A percentile compares a stretch with the other conserved stretches of the same genome.
Evolutionary conservation across 75 land plant species (phyloP).

Genomic region (Picea glauca): DNA sequence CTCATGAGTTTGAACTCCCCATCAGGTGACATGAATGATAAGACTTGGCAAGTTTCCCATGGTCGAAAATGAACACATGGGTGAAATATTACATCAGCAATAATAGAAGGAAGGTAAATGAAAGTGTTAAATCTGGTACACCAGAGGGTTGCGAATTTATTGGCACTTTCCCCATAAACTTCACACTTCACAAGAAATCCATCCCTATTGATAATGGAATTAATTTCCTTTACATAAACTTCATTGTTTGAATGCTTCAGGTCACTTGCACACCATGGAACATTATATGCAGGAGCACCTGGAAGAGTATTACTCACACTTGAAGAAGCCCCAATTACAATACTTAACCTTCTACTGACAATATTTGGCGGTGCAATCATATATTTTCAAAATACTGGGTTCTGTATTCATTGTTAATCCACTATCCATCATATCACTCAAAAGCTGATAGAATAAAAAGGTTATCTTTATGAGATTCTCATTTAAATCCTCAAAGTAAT

Average conservation of each 20-base stretch:
- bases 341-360: conserved; percentile 87
- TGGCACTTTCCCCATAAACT: conserved; percentile 89
- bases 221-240: conserved; percentile 92
- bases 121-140: conserved; percentile 79
- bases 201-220: conserved; percentile 82
- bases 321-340: conserved; percentile 81
- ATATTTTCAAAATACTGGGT: conserved; percentile 81
- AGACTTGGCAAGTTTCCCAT: conserved; percentile 78
- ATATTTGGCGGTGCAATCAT: conserved; percentile 92
- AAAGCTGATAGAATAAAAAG: conserved; percentile 45
- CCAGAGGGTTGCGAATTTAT: conserved; percentile 80
- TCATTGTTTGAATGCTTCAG: conserved; percentile 83
- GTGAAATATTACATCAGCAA: conserved; percentile 92
- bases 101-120: conserved; percentile 73
- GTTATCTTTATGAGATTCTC: background rate
- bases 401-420: conserved; percentile 97
- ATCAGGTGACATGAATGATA: conserved; percentile 96
- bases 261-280: conserved; percentile 84
- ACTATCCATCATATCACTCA: conserved; percentile 99
- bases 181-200: conserved; percentile 83
- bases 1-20: conserved; percentile 97
- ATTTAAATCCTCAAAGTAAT: no score
- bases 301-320: conserved; percentile 77
- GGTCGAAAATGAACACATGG: conserved; percentile 90
- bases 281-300: conserved; percentile 71